Conservation (phyloP, 2,329 filamentous ascomycete species). For the Colletotrichum salicis region DNA sequence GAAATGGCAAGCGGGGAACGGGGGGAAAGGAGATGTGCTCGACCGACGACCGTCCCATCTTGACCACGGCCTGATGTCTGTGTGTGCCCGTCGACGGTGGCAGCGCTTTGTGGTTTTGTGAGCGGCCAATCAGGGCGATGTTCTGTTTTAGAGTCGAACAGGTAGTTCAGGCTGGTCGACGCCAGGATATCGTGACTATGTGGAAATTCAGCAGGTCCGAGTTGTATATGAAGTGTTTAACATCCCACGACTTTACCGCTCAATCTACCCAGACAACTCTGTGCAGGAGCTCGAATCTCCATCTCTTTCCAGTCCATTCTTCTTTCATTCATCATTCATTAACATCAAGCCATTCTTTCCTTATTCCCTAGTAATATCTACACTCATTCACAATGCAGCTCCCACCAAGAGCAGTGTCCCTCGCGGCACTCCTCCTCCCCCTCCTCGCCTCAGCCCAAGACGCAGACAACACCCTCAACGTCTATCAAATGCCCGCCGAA, state of each 20-base stretch:
- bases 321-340: background rate
- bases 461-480: background rate
- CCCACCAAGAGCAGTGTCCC: background rate
- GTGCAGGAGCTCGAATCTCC: background rate
- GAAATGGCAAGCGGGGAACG: background rate
- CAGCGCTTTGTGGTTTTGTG: background rate
- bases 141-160: background rate
- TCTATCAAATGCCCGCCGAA: background rate
- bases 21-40: background rate
- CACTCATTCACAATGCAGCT: background rate
- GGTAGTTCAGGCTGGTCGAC: background rate
- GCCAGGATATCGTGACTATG: background rate
- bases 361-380: background rate
- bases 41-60: background rate
- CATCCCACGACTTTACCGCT: background rate
- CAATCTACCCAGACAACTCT: background rate
- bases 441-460: background rate
- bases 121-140: background rate
- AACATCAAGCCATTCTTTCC: background rate
- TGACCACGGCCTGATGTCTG: background rate
- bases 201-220: background rate
- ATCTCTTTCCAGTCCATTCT: background rate
- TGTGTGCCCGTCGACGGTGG: background rate
- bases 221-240: background rate
- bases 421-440: background rate